Evolutionary conservation across 202 grass and related monocot genomes (phyloP), one percentile per base, ranked within the genome.

Genomic region (Eragrostis tef): DNA sequence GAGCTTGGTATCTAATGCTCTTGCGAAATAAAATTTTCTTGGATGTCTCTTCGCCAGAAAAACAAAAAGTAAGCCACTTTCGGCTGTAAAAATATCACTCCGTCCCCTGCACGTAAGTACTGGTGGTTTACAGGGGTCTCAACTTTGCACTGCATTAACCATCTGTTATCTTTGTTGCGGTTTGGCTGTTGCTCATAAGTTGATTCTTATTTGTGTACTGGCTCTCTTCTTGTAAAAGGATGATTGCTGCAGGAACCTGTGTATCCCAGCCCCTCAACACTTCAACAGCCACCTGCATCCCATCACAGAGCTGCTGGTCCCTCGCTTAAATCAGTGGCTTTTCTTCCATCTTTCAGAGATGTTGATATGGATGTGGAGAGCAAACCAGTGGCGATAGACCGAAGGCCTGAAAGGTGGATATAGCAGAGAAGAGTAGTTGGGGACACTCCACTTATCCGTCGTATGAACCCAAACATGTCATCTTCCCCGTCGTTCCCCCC

Each of bases 1-100:
- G 22, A 73, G 81, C 81, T 69, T 84, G 54, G 61, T 45, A 88
- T 70, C 19, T 70, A 83, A 27, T 63, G 61, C 59, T 74, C n/a
- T 81, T 80, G 1, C 16, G 45, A 75, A 80, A 9, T 70, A 46
- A 2, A 14, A 25, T 69, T 29, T 0, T 15, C 21, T 3, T 3
- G 46, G 50, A 77, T 26, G 1, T 0, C 77, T 3, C 2, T 25
- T 12, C 9, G 22, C 42, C 29, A n/a, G 1, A 64, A 70, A 70
- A 3, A 3, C 21, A 42, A 58, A 67, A 39, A 5, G 29, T 31
- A 31, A 31, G 34, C 3, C 34, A 39, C 34, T 39, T 39, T 39
- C 34, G 34, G 34, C 34, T 39, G 34, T 39, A 12, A 47, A 60
- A 64, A 47, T 21, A 45, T 19, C 54, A 76, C n/a, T 34, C 2